Percentiles rank a stretch among this genome's conserved stretches.
phyloP scores from a whole-genome alignment of 2,329 filamentous ascomycete genomes.

The Aspergillus clavatus region DNA sequence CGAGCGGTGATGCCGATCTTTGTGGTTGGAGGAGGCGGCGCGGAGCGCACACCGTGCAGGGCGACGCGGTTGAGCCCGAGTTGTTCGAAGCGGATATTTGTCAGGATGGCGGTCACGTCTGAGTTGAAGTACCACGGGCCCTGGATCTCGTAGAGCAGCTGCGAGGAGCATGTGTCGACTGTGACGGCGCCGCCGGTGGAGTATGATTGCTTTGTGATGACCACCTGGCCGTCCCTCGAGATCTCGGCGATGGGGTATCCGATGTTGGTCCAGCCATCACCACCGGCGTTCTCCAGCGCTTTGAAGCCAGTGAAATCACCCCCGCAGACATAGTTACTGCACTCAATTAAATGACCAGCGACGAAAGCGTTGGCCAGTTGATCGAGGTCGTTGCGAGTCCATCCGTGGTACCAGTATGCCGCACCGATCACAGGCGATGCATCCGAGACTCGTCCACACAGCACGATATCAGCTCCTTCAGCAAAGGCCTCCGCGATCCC shows the following conservation, averaged over 20 bases:
- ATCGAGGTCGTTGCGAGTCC: conserved; percentile 35
- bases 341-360: conserved; percentile 38
- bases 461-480: conserved; percentile 42
- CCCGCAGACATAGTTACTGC: conserved; percentile 41
- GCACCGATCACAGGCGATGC: conserved; percentile 42
- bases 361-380: conserved; percentile 38
- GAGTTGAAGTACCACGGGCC: conserved; percentile 55
- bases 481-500: conserved; percentile 38
- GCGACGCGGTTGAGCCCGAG: conserved; percentile 47
- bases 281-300: conserved; percentile 20
- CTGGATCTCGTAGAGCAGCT: conserved; percentile 53
- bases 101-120: conserved; percentile 52
- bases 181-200: conserved; percentile 39
- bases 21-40: conserved; percentile 47
- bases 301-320: conserved; percentile 45
- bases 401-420: conserved; percentile 42
- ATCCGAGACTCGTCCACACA: conserved; percentile 44
- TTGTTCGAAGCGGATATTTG: conserved; percentile 50
- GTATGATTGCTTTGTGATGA: conserved; percentile 43
- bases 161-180: conserved; percentile 49
- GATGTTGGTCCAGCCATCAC: conserved; percentile 41
- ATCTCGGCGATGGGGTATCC: conserved; percentile 47
- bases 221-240: conserved; percentile 34
- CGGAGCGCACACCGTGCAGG: conserved; percentile 43
- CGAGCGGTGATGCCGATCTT: conserved; percentile 47